Conservation (phyloP, 805 yeast genomes). For the Yamadazyma nakazawae region DNA sequence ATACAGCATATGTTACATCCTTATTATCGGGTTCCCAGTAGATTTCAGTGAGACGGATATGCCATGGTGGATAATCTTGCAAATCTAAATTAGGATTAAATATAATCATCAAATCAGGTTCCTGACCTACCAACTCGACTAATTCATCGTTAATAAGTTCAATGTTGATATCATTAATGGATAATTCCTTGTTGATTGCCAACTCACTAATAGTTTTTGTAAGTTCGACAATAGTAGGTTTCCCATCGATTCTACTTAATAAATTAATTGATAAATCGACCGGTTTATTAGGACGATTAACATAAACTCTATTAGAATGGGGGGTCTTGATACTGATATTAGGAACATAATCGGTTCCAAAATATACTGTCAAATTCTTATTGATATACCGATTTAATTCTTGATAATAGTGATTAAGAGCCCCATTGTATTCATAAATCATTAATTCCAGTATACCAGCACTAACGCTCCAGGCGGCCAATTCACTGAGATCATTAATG, state of each 20-base stretch:
- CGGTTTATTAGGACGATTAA: slow-evolving; percentile 23
- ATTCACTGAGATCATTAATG: slow-evolving; percentile 70
- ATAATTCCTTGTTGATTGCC: slow-evolving; percentile 57
- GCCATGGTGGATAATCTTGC: slow-evolving; percentile 99
- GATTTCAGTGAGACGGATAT: slow-evolving; percentile 82
- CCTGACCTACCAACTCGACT: slow-evolving; percentile 75
- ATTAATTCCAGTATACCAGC: slow-evolving; percentile 74
- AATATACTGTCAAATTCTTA: slow-evolving; percentile 63
- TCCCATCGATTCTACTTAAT: slow-evolving; percentile 77
- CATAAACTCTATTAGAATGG: slow-evolving; percentile 52
- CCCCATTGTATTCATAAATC: slow-evolving; percentile 78
- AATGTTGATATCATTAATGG: slow-evolving; percentile 65
- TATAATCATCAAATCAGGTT: slow-evolving; percentile 82
- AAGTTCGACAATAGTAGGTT: slow-evolving; percentile 83
- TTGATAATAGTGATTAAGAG: slow-evolving; percentile 47
- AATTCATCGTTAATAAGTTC: slow-evolving; percentile 73
- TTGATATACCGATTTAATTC: slow-evolving; percentile 55
- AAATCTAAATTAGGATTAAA: slow-evolving; percentile 87
- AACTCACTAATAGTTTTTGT: slow-evolving; percentile 82
- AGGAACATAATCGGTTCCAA: slow-evolving; percentile 69
- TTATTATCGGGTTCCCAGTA: slow-evolving; percentile 88
- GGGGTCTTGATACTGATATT: slow-evolving; percentile 62
- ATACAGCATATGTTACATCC: slow-evolving; percentile 77
- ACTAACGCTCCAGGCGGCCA: slow-evolving; percentile 84
- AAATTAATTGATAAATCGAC: slow-evolving; percentile 62